Percentiles rank a stretch among this genome's conserved stretches.
phyloP scores from a whole-genome alignment of 2,329 filamentous ascomycete genomes.

The Apiospora arundinis region DNA sequence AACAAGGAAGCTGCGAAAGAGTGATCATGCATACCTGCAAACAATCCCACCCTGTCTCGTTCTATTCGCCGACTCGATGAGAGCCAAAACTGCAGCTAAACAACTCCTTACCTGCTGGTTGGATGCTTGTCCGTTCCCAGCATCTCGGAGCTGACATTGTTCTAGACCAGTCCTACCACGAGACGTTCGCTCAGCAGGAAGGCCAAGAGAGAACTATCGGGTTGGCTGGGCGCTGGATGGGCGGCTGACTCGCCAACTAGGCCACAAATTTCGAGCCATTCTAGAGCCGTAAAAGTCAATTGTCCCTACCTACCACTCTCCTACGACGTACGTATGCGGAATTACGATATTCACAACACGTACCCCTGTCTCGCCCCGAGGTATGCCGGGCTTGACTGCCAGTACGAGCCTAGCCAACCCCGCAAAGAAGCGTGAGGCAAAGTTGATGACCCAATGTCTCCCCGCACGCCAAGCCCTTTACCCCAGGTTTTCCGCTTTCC shows the following conservation, averaged over 20 bases:
- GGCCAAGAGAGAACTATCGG: background rate
- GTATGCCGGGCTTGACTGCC: constrained; percentile 20
- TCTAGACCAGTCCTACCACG: background rate
- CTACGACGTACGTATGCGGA: background rate
- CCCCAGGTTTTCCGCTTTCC: constrained; percentile 3
- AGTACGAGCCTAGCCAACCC: constrained; percentile 18
- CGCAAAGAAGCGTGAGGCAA: constrained; percentile 5
- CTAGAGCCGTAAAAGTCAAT: background rate
- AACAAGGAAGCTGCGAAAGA: constrained; percentile 11
- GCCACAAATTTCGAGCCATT: constrained; percentile 1
- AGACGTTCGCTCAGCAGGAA: background rate
- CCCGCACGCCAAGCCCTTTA: constrained; percentile 19
- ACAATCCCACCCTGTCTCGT: background rate
- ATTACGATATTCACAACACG: background rate
- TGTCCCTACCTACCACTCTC: background rate
- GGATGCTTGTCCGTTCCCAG: background rate
- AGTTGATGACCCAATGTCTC: constrained; percentile 3
- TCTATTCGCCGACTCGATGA: background rate
- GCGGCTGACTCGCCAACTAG: background rate
- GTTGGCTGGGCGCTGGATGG: background rate
- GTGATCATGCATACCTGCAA: background rate
- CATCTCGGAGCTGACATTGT: background rate
- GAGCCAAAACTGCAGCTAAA: background rate
- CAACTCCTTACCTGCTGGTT: background rate
- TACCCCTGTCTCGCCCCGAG: background rate